Base-by-base conservation (phyloP, 2,329 filamentous ascomycete species). In the Chrysoporthe austroafricana region DNA sequence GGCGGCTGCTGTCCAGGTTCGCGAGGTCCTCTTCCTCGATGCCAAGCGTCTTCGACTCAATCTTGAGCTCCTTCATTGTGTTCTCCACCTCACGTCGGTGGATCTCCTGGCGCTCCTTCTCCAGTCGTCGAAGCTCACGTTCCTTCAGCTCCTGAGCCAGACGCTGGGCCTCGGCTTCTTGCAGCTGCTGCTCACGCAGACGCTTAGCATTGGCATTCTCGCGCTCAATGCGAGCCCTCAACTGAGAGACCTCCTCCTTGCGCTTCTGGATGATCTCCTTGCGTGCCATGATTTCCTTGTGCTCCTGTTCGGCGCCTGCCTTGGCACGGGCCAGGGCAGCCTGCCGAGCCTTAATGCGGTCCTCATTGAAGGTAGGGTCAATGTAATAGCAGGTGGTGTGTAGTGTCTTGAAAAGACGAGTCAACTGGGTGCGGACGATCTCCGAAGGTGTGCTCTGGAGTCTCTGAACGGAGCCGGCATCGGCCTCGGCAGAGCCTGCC, bases 401-500 rank as follows among this genome's bases (percentile, higher is more conserved):
- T 7, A 99, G 88, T 46, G 93, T 91, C 83, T 94, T 97, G 66
- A 94, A 92, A 66, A 99, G 86, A 66, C 96, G 93, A 68, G 93
- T 93, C 68, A 99, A 89, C 81, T 98, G 95, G 63, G 95, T 94
- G 73, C 96, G 93, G 69, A 97, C 94, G 79, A 99, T 99, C 81
- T 99, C 96, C 7, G 96, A 95, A 52, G 96, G 96, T 1, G 96
- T 99, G 84, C 93, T 97, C 84, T 99, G 96, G 60, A 99, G 89
- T 74, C 94, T 92, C 83, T 99, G 96, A 48, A 98, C 92, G 62
- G 92, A 91, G 75, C 91, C 90, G 66, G 87, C 86, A 77, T 97
- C 94, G 71, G 85, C 88, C 82, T 98, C 96, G 59, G 95, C 92
- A 66, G 95, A 97, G 69, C 94, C 94, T 70, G 92, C 89, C 67